These are phyloP conservation scores for Xylaria hypoxylon DNA, from an alignment of 2,329 filamentous ascomycete genomes.

Conservation along the genomic window DNA sequence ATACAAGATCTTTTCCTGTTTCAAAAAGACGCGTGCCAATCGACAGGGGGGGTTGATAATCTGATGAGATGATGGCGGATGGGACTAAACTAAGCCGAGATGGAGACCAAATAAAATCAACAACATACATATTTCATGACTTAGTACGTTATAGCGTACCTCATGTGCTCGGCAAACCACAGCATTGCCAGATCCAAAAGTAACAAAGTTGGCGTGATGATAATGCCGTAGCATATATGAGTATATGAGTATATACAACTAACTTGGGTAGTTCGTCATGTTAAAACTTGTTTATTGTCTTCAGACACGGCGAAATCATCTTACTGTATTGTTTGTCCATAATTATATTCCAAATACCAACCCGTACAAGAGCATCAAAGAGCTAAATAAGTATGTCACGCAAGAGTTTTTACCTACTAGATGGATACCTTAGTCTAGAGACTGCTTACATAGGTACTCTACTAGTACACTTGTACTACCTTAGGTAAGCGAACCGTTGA, in stretches of 20 bases:
- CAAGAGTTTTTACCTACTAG: too few species aligned
- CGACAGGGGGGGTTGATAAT: background rate
- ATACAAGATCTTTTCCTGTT: background rate
- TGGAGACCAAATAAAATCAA: background rate
- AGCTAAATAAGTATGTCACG: background rate
- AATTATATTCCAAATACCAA: constrained; percentile 23
- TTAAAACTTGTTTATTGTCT: background rate
- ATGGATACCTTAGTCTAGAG: too few species aligned
- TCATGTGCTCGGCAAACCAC: too few species aligned
- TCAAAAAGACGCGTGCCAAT: constrained; percentile 4
- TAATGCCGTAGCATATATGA: background rate
- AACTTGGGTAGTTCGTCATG: background rate
- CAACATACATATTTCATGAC: background rate
- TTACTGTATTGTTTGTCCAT: constrained; percentile 1
- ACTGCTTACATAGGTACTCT: too few species aligned
- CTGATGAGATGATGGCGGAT: background rate
- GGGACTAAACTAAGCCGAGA: background rate
- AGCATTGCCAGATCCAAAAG: background rate
- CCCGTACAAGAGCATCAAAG: background rate
- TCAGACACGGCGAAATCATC: background rate
- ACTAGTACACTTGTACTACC: background rate
- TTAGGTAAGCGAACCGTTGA: background rate
- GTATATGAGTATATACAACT: too few species aligned
- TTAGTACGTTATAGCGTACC: too few species aligned
- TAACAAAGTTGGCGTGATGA: background rate